Conservation (phyloP, 495 filamentous ascomycete species). For the Aspergillus kassunensis region DNA sequence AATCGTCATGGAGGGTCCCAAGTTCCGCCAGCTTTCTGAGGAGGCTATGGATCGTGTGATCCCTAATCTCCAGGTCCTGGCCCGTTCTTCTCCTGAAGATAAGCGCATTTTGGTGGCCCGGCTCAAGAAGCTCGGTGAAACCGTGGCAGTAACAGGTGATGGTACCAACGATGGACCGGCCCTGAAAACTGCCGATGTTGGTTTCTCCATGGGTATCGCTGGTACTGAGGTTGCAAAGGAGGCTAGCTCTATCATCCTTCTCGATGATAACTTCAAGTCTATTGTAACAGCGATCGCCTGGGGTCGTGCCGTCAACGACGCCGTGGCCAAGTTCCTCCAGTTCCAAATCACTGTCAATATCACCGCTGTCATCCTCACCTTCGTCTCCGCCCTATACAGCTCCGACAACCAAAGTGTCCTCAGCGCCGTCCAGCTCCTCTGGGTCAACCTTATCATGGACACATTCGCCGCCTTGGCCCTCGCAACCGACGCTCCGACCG, state of each 20-base stretch:
- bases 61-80: conserved; percentile 74
- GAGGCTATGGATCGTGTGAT: conserved; percentile 67
- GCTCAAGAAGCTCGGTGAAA: conserved; percentile 70
- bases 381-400: conserved; percentile 76
- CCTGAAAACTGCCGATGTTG: conserved; percentile 79
- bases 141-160: conserved; percentile 84
- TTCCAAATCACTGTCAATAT: conserved; percentile 93
- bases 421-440: conserved; percentile 81
- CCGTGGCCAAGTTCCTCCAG: conserved; percentile 85
- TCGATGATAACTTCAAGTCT: conserved; percentile 87
- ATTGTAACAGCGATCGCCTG: conserved; percentile 88
- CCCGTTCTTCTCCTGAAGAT: conserved; percentile 83
- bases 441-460: conserved; percentile 95
- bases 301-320: conserved; percentile 88
- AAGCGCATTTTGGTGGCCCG: conserved; percentile 75
- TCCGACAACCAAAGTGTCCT: conserved; percentile 64
- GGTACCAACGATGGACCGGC: conserved; percentile 90
- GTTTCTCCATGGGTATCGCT: conserved; percentile 90
- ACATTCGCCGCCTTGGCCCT: conserved; percentile 83
- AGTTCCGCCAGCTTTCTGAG: conserved; percentile 73
- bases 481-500: conserved; percentile 78
- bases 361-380: conserved; percentile 78
- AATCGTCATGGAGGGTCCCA: conserved; percentile 77
- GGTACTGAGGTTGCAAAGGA: conserved; percentile 94
- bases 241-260: conserved; percentile 84